Percentiles rank a stretch among this genome's conserved stretches.
phyloP scores from a whole-genome alignment of 345 rosid genomes.

The Corchorus capsularis region DNA sequence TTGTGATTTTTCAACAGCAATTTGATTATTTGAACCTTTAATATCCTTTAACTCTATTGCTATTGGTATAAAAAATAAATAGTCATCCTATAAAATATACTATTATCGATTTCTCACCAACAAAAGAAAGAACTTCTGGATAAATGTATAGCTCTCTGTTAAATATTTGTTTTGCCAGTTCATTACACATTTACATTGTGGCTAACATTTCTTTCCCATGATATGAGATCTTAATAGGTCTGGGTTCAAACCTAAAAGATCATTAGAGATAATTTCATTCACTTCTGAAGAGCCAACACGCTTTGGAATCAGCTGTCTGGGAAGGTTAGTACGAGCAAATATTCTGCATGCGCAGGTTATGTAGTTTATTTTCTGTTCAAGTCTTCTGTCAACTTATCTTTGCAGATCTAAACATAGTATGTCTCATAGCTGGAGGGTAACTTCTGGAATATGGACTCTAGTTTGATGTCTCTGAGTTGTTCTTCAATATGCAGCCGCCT shows the following conservation, averaged over 20 bases:
- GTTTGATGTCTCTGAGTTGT: conserved; percentile 21
- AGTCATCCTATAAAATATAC: background rate
- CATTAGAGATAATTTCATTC: conserved; percentile 80
- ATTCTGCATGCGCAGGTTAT: background rate
- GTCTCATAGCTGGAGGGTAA: background rate
- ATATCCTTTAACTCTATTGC: background rate
- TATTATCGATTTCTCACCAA: background rate
- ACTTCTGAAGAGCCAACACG: conserved; percentile 98
- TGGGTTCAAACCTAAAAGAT: conserved; percentile 82
- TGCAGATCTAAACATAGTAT: background rate
- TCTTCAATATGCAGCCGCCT: conserved; percentile 63
- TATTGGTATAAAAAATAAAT: background rate
- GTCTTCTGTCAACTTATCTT: conserved; percentile 1
- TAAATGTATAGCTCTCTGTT: conserved; percentile 10
- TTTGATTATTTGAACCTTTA: conserved; percentile 5
- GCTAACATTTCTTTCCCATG: conserved; percentile 14
- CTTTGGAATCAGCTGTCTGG: conserved; percentile 93
- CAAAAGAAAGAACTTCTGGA: background rate
- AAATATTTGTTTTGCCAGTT: conserved; percentile 9
- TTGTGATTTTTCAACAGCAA: conserved; percentile 10
- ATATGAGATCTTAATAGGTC: conserved; percentile 48
- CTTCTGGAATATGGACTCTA: background rate
- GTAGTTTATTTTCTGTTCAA: background rate
- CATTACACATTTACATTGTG: background rate
- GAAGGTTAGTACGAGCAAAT: conserved; percentile 55